These are phyloP conservation scores for Rubroboletus pulcherrimus DNA, from an alignment of 768 basidiomycete genomes.

Conservation along the genomic window DNA sequence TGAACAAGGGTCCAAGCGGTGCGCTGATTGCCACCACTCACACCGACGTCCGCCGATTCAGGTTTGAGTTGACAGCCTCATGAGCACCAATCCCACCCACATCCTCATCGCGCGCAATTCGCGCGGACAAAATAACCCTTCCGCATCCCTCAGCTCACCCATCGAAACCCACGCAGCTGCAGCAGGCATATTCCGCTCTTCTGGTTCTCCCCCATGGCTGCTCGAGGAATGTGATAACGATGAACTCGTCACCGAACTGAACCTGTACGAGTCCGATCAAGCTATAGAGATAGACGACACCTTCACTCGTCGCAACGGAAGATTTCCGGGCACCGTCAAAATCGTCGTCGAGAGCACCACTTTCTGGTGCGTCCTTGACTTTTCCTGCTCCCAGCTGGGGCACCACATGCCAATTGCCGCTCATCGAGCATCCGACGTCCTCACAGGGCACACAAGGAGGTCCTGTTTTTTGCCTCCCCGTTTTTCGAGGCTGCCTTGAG, in stretches of 20 bases:
- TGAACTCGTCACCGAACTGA: constrained; percentile 65
- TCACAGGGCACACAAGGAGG: constrained; percentile 84
- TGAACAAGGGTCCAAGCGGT: constrained; percentile 1
- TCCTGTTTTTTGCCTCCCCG: constrained; percentile 88
- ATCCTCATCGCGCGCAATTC: constrained; percentile 88
- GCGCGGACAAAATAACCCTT: constrained; percentile 68
- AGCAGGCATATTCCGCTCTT: constrained; percentile 76
- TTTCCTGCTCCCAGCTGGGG: not conserved
- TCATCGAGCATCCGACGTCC: not conserved
- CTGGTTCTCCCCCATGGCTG: constrained; percentile 77
- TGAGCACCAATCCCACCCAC: constrained; percentile 65
- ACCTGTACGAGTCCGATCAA: constrained; percentile 61
- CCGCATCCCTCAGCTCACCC: constrained; percentile 77
- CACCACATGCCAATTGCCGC: constrained; percentile 4
- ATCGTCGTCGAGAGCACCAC: constrained; percentile 86
- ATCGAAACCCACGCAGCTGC: constrained; percentile 89
- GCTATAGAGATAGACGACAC: constrained; percentile 79
- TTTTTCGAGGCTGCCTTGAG: constrained; percentile 91
- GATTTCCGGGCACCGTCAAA: constrained; percentile 84
- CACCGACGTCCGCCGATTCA: not conserved
- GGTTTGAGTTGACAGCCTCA: not conserved
- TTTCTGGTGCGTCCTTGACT: constrained; percentile 68
- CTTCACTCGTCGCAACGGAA: constrained; percentile 56
- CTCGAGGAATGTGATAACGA: constrained; percentile 71
- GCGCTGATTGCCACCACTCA: not conserved